Evolutionary conservation across 1,284 basidiomycete genomes (phyloP), one percentile per base, ranked within the genome.

Genomic region (Ustilago hordei): DNA sequence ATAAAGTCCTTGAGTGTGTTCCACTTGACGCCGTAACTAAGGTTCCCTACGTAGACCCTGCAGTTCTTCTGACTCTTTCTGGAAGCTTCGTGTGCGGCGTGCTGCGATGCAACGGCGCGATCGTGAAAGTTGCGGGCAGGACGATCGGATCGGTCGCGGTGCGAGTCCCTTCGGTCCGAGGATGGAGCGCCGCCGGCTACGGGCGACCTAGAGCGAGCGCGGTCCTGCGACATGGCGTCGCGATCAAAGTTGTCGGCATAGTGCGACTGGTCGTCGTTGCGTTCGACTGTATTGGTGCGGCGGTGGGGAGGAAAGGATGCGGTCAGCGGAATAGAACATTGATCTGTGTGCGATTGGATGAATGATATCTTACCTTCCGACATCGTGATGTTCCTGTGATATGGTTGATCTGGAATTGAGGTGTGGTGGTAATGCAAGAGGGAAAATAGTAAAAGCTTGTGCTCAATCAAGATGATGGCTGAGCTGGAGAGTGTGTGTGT

Each of bases 11-110:
- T 94, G 88, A 98, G 90, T 89, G 97, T 95, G 88, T 93, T 91
- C 89, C 95, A 97, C 89, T 93, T 95, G 91, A 95, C 93, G 87
- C 95, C 93, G 90, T 97, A 98, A 86, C 92, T 93, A 87, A 98
- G 91, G 88, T 98, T 98, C 86, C 95, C 96, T 87, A 98, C 94
- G 86, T 99, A 98, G 83, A 98, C 94, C 78, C 96, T 91, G 88
- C 98, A 95, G 89, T 98, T 95, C 89, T 94, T 91, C 89, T 95
- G 93, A 91, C 93, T 95, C 84, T 92, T 90, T 87, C 95, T 95
- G 82, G 94, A 92, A 38, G 86, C 87, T 69, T 87, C 86, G 45
- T 60, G 48, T 11, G 78, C 74, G 39, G 74, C 74, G 43, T 69
- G 69, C 8, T 76, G 69, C 2, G 64, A 69, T 55, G 77, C 72